Evolutionary conservation across 2,329 filamentous ascomycete species (phyloP), one percentile per base, ranked within the genome.

Genomic region (Ophiostoma angusticollis): DNA sequence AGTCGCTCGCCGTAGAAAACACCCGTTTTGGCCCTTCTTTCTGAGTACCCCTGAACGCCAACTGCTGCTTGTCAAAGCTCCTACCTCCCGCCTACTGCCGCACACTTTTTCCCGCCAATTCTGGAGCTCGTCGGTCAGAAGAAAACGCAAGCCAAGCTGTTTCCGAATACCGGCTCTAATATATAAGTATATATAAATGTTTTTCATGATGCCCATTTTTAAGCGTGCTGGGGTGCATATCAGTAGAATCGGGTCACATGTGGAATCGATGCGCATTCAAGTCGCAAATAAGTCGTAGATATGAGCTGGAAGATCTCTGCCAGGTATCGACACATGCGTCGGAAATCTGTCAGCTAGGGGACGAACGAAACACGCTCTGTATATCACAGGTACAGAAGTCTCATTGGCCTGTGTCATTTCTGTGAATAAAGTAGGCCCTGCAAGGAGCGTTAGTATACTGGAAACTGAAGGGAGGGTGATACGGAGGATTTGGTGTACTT

Each of bases 391-490:
- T 13, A 13, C 17, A 18, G 5, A 12, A 12, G 4, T 11, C 17
- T 28, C 37, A 44, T 30, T 24, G 35, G 6, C 7, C 12, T 9
- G 23, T 36, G 35, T 35, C 30, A 33, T 50, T 50, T n/a, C 42
- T 48, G 38, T 44, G 43, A 17, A 77, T 75, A 44, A 76, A 76
- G 55, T 76, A 77, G 22, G 72, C 68, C 59, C 72, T 76, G 27
- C 1, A 31, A 25, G n/a, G 17, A 24, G 13, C 11, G 29, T 43
- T 31, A 43, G 41, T 6, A 12, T 19, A 28, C 25, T 7, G 25
- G 11, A 28, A 9, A 27, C 3, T 19, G 19, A 23, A 34, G n/a
- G 17, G 30, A 14, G 16, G 36, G 37, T 40, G 16, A 21, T 6
- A 35, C 31, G 23, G 9, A 16, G 12, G 17, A 17, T n/a, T 14